Evolutionary conservation across 306 rosid genomes (phyloP).

Genomic region (Vicia faba): DNA sequence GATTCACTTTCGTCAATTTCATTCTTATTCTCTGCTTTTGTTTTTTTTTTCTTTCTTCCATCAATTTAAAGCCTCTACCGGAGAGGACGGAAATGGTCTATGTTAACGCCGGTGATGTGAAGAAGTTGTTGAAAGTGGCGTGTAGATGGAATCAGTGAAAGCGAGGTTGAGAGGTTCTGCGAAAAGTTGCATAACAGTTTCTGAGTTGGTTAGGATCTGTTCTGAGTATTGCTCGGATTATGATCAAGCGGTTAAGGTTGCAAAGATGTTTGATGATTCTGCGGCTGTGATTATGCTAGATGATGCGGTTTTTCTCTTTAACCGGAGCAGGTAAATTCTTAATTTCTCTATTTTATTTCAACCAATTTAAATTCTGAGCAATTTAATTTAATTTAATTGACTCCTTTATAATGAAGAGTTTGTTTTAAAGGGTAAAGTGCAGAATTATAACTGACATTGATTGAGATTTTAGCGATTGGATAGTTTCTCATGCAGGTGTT

Average conservation of each 20-base stretch:
- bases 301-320: slow-evolving; percentile 62
- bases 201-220: slow-evolving; percentile 68
- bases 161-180: slow-evolving; percentile 50
- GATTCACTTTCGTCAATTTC: too few species aligned
- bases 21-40: too few species aligned
- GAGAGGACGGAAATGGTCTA: background rate
- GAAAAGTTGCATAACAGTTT: slow-evolving; percentile 50
- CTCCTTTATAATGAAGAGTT: too few species aligned
- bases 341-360: background rate
- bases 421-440: too few species aligned
- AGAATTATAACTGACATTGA: too few species aligned
- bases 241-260: slow-evolving; percentile 55
- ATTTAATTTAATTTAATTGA: background rate
- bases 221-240: slow-evolving; percentile 50
- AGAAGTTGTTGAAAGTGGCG: slow-evolving; percentile 62
- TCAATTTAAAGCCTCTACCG: too few species aligned
- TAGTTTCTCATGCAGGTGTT: too few species aligned
- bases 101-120: slow-evolving; percentile 52
- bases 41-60: too few species aligned
- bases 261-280: slow-evolving; percentile 69
- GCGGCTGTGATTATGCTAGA: slow-evolving; percentile 80
- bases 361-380: background rate
- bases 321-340: slow-evolving; percentile 73
- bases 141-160: slow-evolving; percentile 65
- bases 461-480: too few species aligned